Conservation (phyloP, 2,329 filamentous ascomycete species). For the Neonectria hederae region DNA sequence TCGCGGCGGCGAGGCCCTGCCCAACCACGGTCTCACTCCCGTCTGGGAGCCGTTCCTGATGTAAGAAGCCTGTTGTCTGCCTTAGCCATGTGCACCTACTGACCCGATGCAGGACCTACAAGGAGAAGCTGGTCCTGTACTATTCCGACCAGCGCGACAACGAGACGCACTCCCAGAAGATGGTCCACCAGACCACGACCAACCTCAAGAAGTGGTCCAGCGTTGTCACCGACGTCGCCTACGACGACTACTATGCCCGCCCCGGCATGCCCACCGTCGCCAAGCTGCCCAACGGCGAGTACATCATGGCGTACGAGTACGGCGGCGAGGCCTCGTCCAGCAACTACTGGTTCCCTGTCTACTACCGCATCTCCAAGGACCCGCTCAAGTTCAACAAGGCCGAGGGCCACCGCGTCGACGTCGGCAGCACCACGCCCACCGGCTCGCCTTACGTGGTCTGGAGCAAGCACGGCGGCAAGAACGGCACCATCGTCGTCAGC, state of each 20-base stretch:
- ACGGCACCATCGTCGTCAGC: conserved; percentile 57
- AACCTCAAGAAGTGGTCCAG: conserved; percentile 69
- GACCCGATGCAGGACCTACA: conserved; percentile 54
- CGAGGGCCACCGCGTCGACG: conserved; percentile 45
- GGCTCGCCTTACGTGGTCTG: conserved; percentile 56
- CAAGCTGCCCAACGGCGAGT: conserved; percentile 61
- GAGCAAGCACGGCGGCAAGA: conserved; percentile 54
- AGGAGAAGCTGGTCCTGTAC: conserved; percentile 70
- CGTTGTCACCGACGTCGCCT: conserved; percentile 67
- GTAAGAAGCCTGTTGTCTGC: conserved; percentile 29
- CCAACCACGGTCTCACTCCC: conserved; percentile 71
- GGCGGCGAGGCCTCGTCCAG: conserved; percentile 53
- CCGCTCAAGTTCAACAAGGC: conserved; percentile 51
- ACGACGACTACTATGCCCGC: conserved; percentile 68
- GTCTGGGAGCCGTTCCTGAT: conserved; percentile 79
- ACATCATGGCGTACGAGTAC: conserved; percentile 72
- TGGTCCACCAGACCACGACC: conserved; percentile 69
- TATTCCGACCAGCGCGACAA: conserved; percentile 77
- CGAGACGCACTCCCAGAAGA: conserved; percentile 69
- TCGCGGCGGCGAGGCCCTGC: conserved; percentile 65
- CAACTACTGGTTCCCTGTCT: conserved; percentile 53
- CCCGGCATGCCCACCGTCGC: conserved; percentile 75
- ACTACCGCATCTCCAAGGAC: conserved; percentile 54
- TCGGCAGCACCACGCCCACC: conserved; percentile 47
- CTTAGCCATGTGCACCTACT: background rate